Evolutionary conservation across 2,329 filamentous ascomycete species (phyloP).

Genomic region (Aspergillus versicolor): DNA sequence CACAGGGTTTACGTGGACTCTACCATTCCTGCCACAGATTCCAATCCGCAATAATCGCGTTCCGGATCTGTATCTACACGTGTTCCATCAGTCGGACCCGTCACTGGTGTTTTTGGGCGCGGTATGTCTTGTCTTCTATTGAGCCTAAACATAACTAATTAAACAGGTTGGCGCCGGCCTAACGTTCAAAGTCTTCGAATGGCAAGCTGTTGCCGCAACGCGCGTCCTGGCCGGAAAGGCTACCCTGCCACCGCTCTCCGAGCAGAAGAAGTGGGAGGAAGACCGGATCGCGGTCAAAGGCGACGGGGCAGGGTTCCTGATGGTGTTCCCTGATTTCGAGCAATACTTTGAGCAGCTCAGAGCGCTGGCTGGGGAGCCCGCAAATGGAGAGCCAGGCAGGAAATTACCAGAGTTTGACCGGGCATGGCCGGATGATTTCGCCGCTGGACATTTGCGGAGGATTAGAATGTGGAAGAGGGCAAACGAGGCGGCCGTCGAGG

Average conservation of each 20-base stretch:
- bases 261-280: constrained; percentile 57
- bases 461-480: constrained; percentile 59
- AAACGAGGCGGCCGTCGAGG: constrained; percentile 38
- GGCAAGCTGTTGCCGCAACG: constrained; percentile 64
- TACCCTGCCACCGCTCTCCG: constrained; percentile 48
- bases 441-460: constrained; percentile 55
- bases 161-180: constrained; percentile 43
- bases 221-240: constrained; percentile 58
- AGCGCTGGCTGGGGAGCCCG: constrained; percentile 44
- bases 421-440: constrained; percentile 47
- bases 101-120: constrained; percentile 44
- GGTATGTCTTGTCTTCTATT: constrained; percentile 33
- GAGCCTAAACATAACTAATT: background rate
- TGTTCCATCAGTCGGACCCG: constrained; percentile 37
- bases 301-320: constrained; percentile 57
- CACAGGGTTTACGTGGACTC: constrained; percentile 65
- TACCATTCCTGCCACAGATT: constrained; percentile 60
- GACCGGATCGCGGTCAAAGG: constrained; percentile 55
- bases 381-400: constrained; percentile 38
- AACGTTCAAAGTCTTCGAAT: constrained; percentile 69
- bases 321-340: constrained; percentile 62
- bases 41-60: constrained; percentile 33
- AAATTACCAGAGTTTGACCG: constrained; percentile 45
- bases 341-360: constrained; percentile 61
- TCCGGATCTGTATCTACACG: constrained; percentile 36